phyloP scores from a whole-genome alignment of 371 early-diverging fungal species.

The Mucor racemosus region DNA sequence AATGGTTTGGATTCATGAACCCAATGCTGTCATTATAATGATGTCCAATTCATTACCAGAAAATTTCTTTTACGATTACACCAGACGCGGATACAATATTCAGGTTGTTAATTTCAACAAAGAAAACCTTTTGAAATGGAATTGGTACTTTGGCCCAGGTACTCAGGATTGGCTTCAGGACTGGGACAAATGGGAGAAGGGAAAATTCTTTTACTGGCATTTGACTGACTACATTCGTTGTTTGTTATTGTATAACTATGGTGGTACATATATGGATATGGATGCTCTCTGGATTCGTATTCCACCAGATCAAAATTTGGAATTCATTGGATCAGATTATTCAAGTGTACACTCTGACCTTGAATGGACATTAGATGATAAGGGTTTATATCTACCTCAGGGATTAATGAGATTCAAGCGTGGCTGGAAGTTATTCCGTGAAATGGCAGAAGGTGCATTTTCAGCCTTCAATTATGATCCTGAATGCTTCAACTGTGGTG shows the following conservation, averaged over 20 bases:
- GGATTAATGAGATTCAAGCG: constrained; percentile 71
- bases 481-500: constrained; percentile 68
- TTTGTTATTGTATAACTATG: constrained; percentile 65
- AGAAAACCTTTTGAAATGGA: constrained; percentile 57
- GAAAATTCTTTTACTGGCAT: constrained; percentile 62
- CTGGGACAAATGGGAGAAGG: constrained; percentile 65
- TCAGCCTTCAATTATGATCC: constrained; percentile 59
- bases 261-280: constrained; percentile 76
- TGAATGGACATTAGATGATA: constrained; percentile 64
- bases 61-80: constrained; percentile 61
- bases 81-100: constrained; percentile 62
- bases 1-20: constrained; percentile 69
- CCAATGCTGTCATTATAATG: constrained; percentile 64
- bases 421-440: constrained; percentile 65
- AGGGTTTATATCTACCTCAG: constrained; percentile 65
- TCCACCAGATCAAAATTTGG: constrained; percentile 57
- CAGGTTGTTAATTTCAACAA: constrained; percentile 63
- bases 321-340: constrained; percentile 69
- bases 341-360: constrained; percentile 53
- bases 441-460: constrained; percentile 64
- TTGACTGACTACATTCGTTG: constrained; percentile 66
- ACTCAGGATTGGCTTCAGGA: constrained; percentile 63
- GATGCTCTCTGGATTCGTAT: constrained; percentile 70
- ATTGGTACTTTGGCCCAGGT: constrained; percentile 68
- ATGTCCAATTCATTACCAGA: constrained; percentile 61